phyloP scores from a whole-genome alignment of 345 rosid species.

The Lenwebbia sp. region DNA sequence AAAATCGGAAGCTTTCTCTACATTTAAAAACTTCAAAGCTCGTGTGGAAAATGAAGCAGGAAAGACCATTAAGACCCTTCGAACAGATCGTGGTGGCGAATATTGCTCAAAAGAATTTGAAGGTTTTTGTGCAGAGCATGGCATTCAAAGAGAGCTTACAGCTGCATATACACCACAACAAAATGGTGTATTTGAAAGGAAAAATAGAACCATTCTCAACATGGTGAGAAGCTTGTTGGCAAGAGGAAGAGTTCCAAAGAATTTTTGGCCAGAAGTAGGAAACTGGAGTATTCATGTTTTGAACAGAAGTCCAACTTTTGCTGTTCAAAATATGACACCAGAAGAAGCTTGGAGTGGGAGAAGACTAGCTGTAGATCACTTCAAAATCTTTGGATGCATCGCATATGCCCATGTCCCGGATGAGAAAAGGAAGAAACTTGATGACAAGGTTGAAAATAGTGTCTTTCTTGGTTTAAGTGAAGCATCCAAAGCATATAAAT shows the following conservation, averaged over 20 bases:
- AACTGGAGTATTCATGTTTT: not conserved
- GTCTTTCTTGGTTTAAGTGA: not conserved
- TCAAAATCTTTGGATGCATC: not conserved
- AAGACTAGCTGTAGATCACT: not conserved
- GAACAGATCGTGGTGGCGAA: too few relatives aligned
- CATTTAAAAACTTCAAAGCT: not conserved
- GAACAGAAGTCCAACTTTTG: not conserved
- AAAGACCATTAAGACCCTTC: too few relatives aligned
- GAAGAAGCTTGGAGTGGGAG: not conserved
- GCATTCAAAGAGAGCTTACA: too few relatives aligned
- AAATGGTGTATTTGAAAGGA: too few relatives aligned
- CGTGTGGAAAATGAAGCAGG: too few relatives aligned
- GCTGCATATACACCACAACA: not conserved
- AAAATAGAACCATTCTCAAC: too few relatives aligned
- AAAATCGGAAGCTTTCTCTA: not conserved
- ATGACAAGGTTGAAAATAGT: not conserved
- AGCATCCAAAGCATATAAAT: not conserved
- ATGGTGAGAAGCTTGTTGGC: not conserved
- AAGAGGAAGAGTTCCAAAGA: not conserved
- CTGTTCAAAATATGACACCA: not conserved
- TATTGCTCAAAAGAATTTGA: too few relatives aligned
- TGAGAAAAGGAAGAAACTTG: not conserved
- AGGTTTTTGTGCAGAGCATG: too few relatives aligned
- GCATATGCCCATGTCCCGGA: not conserved
- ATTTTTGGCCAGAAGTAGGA: not conserved